Base-by-base conservation (phyloP, 225 moss, liverwort and hornwort species). In the Thuidium tamariscinum region DNA sequence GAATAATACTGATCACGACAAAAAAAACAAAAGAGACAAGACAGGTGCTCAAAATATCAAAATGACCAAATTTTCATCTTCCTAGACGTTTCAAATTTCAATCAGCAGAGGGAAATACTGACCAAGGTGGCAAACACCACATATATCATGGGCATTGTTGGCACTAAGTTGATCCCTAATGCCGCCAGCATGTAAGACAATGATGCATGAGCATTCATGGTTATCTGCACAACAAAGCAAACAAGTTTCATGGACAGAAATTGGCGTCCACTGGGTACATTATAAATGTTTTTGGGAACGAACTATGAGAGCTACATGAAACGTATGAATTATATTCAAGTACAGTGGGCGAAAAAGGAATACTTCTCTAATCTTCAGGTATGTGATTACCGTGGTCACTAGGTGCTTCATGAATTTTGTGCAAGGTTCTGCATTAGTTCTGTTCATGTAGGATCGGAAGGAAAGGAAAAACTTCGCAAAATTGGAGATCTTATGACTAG, bases 131-230 rank as follows among this genome's bases (percentile, higher is more conserved):
- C 95, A 83, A 99, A 99, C 72, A 97, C 93, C 82, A 97, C 91
- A 77, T 97, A 97, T 83, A 99, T 99, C 92, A 91, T 90, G 73
- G 94, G 88, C 97, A 99, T 99, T 74, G 94, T 91, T 55, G 95
- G 96, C 82, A 96, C 89, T 37, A 96, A 86, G 80, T 99, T 99
- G 73, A 97, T 91, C 54, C 99, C 97, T 66, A 96, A 71, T 54
- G 97, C 95, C 36, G 97, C 99, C 86, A 99, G 83, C 91, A 97
- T 94, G 93, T 95, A 99, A 21, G 97, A 96, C 54, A 99, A 77
- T 57, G 99, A 97, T 57, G 99, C 99, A 88, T 99, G 97, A 78
- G 99, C 97, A 89, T 99, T 99, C 85, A 97, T 94, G 60, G 99
- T 99, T 71, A 99, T 99, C 97, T 96, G 89, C 88, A 85, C 46